Base-by-base conservation (phyloP, 352 stramenopile genomes). In the Phytophthora uliginosa region DNA sequence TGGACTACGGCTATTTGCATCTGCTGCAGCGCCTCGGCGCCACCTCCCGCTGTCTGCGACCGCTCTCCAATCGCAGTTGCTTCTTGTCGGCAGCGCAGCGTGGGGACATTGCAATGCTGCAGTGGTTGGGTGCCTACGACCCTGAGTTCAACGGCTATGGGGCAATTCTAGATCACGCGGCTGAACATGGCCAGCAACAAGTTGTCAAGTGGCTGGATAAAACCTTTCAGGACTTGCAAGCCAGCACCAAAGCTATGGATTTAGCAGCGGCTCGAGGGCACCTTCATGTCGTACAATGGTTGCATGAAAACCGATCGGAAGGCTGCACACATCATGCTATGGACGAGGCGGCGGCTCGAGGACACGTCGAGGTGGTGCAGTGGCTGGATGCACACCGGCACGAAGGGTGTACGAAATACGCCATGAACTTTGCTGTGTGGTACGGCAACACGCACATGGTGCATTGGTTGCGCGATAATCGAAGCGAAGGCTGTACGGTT, bases 221-320 rank as follows among this genome's bases (percentile, higher is more conserved):
- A 22, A 61, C 62, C 6, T 66, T 78, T 28, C 60, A 48, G 3
- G 28, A 71, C 26, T 22, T 74, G 9, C 54, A 63, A 22, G 51
- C 59, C 31, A 74, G 59, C 42, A 77, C 71, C 45, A 77, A 77
- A n/a, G 71, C 71, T 24, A 77, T 77, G 71, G 65, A 77, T 26
- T 63, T 77, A n/a, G 65, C 71, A 22, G 65, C 71, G 20, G 65
- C 65, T 20, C 67, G 79, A 20, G 85, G 85, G 33, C 81, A 90
- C 42, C 55, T 92, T n/a, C 3, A 70, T 10, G 75, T 90, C 8
- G 61, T 92, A 2, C 57, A 88, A 54, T 92, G 81, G 81, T 65
- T 92, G 38, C 77, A 92, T 56, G 26, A 28, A 15, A 65, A 88
- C 45, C 65, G 71, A 10, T 48, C 34, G 10, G 72, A 79, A 48